Conservation (phyloP, 2,329 filamentous ascomycete genomes). For the Aquanectria penicillioides region DNA sequence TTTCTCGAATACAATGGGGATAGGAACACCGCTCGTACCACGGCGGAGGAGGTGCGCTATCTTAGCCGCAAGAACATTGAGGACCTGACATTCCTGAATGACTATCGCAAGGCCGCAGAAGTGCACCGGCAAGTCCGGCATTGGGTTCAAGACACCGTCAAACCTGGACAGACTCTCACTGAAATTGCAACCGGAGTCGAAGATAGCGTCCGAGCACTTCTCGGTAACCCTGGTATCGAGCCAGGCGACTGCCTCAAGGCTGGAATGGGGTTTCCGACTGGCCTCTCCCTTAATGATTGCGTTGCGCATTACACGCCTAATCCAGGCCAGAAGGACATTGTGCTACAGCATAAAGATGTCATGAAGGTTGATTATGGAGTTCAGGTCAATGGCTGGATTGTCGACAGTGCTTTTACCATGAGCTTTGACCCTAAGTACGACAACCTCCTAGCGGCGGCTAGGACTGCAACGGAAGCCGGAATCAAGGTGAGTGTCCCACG, state of each 20-base stretch:
- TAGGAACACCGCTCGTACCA: slow-evolving; percentile 37
- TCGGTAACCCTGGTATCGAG: slow-evolving; percentile 77
- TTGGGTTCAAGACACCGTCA: slow-evolving; percentile 81
- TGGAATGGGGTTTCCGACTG: slow-evolving; percentile 86
- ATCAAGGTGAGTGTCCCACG: slow-evolving; percentile 60
- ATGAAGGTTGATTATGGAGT: slow-evolving; percentile 84
- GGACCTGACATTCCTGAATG: slow-evolving; percentile 67
- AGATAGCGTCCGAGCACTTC: slow-evolving; percentile 77
- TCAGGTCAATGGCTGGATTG: slow-evolving; percentile 79
- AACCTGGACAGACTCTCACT: slow-evolving; percentile 78
- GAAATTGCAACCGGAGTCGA: slow-evolving; percentile 86
- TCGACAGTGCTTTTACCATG: slow-evolving; percentile 81
- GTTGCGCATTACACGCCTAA: slow-evolving; percentile 87
- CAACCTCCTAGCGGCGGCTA: slow-evolving; percentile 75
- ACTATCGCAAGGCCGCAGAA: slow-evolving; percentile 83
- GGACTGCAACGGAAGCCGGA: slow-evolving; percentile 83
- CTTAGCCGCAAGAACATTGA: slow-evolving; percentile 37
- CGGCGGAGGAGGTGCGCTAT: slow-evolving; percentile 39
- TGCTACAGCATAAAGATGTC: slow-evolving; percentile 75
- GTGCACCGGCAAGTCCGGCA: slow-evolving; percentile 83
- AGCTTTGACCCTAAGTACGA: slow-evolving; percentile 78
- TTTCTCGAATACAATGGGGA: slow-evolving; percentile 35
- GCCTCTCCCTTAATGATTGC: slow-evolving; percentile 81
- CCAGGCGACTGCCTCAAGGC: slow-evolving; percentile 79
- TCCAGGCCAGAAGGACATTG: slow-evolving; percentile 75